Evolutionary conservation across 2,329 filamentous ascomycete species (phyloP), one percentile per base, ranked within the genome.

Genomic region (Neofusicoccum parvum): DNA sequence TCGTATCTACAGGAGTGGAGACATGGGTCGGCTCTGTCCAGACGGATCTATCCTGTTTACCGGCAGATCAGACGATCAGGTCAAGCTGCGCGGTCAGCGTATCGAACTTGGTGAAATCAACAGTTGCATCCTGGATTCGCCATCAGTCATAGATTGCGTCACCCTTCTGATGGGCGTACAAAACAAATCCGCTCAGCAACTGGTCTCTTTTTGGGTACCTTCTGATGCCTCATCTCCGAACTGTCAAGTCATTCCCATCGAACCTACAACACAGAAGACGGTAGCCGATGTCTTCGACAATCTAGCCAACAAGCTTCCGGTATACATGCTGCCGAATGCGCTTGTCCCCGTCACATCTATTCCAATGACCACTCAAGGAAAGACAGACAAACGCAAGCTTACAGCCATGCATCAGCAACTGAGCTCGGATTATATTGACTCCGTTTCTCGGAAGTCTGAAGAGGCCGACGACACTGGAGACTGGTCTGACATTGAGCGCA

Each of bases 31-130:
- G 20, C 86, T 97, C 79, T 85, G 97, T 9, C 82, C 88, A 0
- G 90, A 96, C 72, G 90, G 91, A 0, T 90, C 89, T 0, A 81
- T 97, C 7, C 77, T 91, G 3, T 91, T 95, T 46, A 78, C 87
- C 10, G 91, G 92, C 15, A 85, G 92, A 43, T 81, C 89, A 23
- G 92, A 96, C 70, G 90, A 90, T 67, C 92, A 96, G 75, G 82
- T 95, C 64, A 96, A 96, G 74, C 82, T 96, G 10, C 86, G 92
- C 50, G 92, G 93, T 0, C 90, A 94, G 69, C 83, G 91, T 50
- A 88, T 96, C 45, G 92, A 96, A 73, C 84, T 94, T 11, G 86
- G 86, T 0, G 92, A 96, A 73, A 90, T 96, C 64, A 90, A 88
- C 65, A 85, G 84, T 15, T 79, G 84, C 15, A 76, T 94, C 12